These are phyloP conservation scores for Phaffomyces thermotolerans DNA, from an alignment of 805 yeast species.

Conservation along the genomic window DNA sequence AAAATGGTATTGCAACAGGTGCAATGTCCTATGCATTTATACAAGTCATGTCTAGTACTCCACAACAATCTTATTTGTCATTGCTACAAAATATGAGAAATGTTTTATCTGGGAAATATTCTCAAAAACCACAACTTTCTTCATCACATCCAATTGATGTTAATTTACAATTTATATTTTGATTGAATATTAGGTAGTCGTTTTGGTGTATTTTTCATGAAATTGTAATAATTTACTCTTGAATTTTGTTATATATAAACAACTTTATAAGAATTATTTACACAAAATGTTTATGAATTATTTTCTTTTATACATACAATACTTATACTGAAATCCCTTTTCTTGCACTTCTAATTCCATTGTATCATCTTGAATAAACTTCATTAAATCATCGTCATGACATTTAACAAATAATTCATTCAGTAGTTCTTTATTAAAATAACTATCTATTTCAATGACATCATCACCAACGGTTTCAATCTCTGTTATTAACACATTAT, in stretches of 20 bases:
- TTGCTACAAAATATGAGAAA: constrained; percentile 65
- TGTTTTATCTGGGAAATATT: constrained; percentile 53
- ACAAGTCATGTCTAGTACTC: constrained; percentile 50
- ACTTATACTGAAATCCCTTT: constrained; percentile 48
- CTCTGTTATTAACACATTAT: constrained; percentile 64
- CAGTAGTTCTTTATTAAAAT: constrained; percentile 36
- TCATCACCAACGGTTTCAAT: constrained; percentile 29
- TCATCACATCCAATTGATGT: constrained; percentile 76
- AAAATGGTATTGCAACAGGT: constrained; percentile 67
- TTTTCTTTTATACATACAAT: constrained; percentile 50
- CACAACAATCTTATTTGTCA: constrained; percentile 61
- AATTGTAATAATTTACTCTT: too few relatives aligned
- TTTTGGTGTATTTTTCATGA: too few relatives aligned
- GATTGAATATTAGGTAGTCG: background rate
- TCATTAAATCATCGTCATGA: constrained; percentile 30
- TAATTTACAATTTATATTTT: constrained; percentile 38
- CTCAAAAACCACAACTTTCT: constrained; percentile 80
- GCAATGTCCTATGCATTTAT: constrained; percentile 82
- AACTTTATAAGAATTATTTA: too few relatives aligned
- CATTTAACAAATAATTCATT: constrained; percentile 29
- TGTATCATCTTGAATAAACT: constrained; percentile 29
- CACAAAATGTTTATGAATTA: background rate
- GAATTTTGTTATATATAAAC: too few relatives aligned
- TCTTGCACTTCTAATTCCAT: constrained; percentile 28
- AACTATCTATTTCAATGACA: constrained; percentile 58